phyloP scores from a whole-genome alignment of 2,329 filamentous ascomycete species.

The Cadophora sp. region DNA sequence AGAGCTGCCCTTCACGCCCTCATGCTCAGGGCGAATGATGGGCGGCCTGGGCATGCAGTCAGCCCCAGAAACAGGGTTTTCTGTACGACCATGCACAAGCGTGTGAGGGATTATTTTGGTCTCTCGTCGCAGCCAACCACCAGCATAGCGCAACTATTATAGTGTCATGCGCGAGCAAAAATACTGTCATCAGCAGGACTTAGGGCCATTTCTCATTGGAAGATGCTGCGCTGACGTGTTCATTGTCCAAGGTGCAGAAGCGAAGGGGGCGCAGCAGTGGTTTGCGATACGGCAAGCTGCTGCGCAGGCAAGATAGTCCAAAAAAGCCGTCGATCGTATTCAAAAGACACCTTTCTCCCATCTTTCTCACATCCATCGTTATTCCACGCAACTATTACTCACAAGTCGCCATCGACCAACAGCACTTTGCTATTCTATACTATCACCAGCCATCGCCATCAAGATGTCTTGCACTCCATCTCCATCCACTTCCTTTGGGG shows the following conservation, averaged over 20 bases:
- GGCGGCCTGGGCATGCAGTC: not conserved
- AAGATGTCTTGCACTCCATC: not conserved
- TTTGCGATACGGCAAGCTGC: not conserved
- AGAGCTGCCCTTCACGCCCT: too few relatives aligned
- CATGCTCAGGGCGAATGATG: not conserved
- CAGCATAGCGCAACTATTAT: not conserved
- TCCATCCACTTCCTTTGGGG: not conserved
- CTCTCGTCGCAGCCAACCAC: not conserved
- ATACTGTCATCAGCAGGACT: constrained; percentile 13
- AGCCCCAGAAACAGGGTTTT: not conserved
- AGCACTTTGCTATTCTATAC: not conserved
- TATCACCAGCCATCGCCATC: not conserved
- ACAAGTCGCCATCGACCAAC: not conserved
- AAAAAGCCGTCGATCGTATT: not conserved
- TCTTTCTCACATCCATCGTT: not conserved
- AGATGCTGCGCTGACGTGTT: not conserved
- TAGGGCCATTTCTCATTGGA: not conserved
- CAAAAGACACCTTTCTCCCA: not conserved
- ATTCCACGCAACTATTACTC: not conserved
- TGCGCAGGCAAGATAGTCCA: not conserved
- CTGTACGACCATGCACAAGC: not conserved
- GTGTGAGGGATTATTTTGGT: not conserved
- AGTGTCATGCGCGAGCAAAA: not conserved
- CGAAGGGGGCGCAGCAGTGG: not conserved
- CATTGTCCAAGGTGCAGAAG: not conserved